Conservation (phyloP, 139 green algal species). For the Chara braunii region DNA sequence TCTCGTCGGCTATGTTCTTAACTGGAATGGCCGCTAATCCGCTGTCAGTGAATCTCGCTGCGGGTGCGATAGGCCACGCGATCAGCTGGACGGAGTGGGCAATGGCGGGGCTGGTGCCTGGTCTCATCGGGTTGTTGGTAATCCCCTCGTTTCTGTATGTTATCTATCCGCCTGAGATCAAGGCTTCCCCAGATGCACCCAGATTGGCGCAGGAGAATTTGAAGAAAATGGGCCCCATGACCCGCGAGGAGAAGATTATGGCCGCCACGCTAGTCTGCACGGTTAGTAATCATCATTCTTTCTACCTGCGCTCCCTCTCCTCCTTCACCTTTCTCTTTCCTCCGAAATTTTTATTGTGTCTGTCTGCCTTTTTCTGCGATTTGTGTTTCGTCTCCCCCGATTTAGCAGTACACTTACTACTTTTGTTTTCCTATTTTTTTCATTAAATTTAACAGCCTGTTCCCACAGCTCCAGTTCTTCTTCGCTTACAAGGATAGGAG, state of each 20-base stretch:
- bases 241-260: conserved; percentile 91
- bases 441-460: no score
- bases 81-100: conserved; percentile 94
- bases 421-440: no score
- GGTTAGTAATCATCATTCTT: no score
- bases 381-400: no score
- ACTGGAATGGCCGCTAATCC: conserved; percentile 99
- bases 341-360: no score
- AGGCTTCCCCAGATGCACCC: conserved; percentile 92
- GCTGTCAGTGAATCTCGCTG: conserved; percentile 89
- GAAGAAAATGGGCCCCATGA: conserved; percentile 86
- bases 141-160: conserved; percentile 89
- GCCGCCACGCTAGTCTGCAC: conserved; percentile 75
- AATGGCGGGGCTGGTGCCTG: conserved; percentile 79
- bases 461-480: no score
- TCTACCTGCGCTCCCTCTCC: conserved; percentile 2
- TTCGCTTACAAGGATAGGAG: no score
- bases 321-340: background rate
- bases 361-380: no score
- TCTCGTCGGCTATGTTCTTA: conserved; percentile 97
- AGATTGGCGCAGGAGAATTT: conserved; percentile 79
- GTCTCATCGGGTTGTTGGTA: conserved; percentile 60
- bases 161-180: conserved; percentile 90
- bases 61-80: conserved; percentile 62
- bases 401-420: no score